phyloP scores from a whole-genome alignment of 225 moss, liverwort and hornwort genomes.

The Straminergon stramineum region DNA sequence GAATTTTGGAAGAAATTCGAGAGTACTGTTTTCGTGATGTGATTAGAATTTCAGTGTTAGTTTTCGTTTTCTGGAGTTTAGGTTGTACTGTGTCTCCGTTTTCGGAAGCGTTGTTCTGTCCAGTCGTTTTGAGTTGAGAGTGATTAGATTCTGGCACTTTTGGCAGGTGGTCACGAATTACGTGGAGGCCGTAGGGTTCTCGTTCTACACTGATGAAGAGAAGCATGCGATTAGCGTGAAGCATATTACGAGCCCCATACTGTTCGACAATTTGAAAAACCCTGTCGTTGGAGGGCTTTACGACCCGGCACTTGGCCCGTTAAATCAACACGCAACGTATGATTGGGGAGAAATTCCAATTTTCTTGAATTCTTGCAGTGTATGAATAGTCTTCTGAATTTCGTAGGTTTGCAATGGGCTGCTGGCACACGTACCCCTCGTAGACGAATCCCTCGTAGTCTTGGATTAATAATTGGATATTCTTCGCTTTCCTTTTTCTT shows the following conservation, averaged over 20 bases:
- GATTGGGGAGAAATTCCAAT: neutral
- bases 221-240: slow-evolving; percentile 87
- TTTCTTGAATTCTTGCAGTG: neutral
- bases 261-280: slow-evolving; percentile 84
- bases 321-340: slow-evolving; percentile 59
- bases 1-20: neutral
- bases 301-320: slow-evolving; percentile 75
- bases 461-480: neutral
- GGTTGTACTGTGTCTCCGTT: neutral
- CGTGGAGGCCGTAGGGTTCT: slow-evolving; percentile 76
- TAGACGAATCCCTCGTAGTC: neutral
- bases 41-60: neutral
- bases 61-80: neutral
- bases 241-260: slow-evolving; percentile 69
- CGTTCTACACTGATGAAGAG: slow-evolving; percentile 80
- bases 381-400: neutral
- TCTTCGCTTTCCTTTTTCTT: neutral
- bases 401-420: neutral
- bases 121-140: neutral
- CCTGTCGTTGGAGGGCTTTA: slow-evolving; percentile 84
- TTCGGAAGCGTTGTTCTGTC: neutral
- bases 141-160: neutral
- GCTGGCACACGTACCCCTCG: neutral
- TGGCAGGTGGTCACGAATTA: slow-evolving; percentile 70
- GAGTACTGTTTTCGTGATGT: neutral